A percentile compares a stretch with the other conserved stretches of the same genome.
phyloP scores from a whole-genome alignment of 176 grass and related monocot genomes.

The Melocanna baccifera region DNA sequence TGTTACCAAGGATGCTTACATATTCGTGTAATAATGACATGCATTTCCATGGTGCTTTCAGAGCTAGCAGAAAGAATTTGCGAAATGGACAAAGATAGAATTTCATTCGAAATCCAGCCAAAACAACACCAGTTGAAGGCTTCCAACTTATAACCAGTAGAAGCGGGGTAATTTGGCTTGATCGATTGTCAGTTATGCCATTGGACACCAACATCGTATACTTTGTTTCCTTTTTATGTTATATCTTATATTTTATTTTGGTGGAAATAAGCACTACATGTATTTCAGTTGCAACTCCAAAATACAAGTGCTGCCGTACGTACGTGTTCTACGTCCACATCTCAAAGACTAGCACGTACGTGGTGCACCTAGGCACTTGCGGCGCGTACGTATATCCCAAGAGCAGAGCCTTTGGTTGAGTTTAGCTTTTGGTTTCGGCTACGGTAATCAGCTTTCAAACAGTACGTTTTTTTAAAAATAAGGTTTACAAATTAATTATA shows the following conservation, averaged over 20 bases:
- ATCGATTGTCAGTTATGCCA: constrained; percentile 90
- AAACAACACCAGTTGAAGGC: constrained; percentile 63
- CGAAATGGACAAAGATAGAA: constrained; percentile 76
- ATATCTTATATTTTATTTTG: neutral
- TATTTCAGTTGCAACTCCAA: no score
- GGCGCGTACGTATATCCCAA: no score
- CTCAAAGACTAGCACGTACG: no score
- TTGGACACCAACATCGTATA: constrained; percentile 81
- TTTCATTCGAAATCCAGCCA: constrained; percentile 56
- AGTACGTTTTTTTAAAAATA: no score
- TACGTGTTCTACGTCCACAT: no score
- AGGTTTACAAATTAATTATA: rapidly evolving
- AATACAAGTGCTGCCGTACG: no score
- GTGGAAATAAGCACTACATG: neutral
- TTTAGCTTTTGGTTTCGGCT: no score
- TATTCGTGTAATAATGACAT: neutral
- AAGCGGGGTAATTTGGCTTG: constrained; percentile 79
- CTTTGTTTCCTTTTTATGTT: neutral
- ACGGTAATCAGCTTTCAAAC: no score
- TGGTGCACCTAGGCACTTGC: no score
- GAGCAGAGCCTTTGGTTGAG: no score
- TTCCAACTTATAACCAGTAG: constrained; percentile 78
- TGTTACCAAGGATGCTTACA: constrained; percentile 15
- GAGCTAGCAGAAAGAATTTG: constrained; percentile 43
- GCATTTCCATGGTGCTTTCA: constrained; percentile 25